Evolutionary conservation across 225 moss, liverwort and hornwort genomes (phyloP), one percentile per base, ranked within the genome.

Genomic region (Physcomitrium patens): DNA sequence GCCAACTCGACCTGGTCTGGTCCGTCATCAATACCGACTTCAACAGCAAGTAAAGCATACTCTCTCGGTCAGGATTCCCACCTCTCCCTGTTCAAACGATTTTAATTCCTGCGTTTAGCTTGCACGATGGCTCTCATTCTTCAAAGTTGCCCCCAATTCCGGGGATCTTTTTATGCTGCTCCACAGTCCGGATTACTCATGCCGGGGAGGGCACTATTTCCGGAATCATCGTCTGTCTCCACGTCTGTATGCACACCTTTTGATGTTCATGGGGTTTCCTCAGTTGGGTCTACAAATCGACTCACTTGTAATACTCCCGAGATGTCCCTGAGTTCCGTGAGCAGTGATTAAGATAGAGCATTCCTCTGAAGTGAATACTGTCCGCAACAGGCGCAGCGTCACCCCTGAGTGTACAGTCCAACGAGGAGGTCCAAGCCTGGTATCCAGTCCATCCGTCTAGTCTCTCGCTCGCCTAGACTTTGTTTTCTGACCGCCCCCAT

Each of bases 1-100:
- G n/a, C 67, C 41, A 16, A 46, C 20, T 72, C 49, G 48, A 61
- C 61, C 72, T 60, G 49, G 71, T 27, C 51, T 75, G 48, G 51
- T 69, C 54, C 63, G 23, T 28, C 66, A 7, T 24, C 59, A 70
- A 68, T 73, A 77, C 80, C 83, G 80, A 83, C 83, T 80, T 64
- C 56, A 43, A 37, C 31, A 1, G 31, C 71, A 71, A 72, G 72
- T 68, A 50, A 37, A 43, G 74, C 71, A 60, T 48, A 31, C n/a
- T 46, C n/a, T 46, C 59, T 48, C 8, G 12, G 13, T 51, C 23
- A 53, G 45, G 54, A 61, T 17, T n/a, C 18, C 4, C 42, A 14
- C 65, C 41, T 16, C 8, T 2, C 49, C 58, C 49, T 16, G 5
- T 2, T 58, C 58, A 41, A 54, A 45, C 19, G 31, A n/a, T 51